Percentiles rank a stretch among this genome's conserved stretches.
Evolutionary conservation across 2,329 filamentous ascomycete genomes (phyloP).

Genomic region (Lasiodiplodia citricola): DNA sequence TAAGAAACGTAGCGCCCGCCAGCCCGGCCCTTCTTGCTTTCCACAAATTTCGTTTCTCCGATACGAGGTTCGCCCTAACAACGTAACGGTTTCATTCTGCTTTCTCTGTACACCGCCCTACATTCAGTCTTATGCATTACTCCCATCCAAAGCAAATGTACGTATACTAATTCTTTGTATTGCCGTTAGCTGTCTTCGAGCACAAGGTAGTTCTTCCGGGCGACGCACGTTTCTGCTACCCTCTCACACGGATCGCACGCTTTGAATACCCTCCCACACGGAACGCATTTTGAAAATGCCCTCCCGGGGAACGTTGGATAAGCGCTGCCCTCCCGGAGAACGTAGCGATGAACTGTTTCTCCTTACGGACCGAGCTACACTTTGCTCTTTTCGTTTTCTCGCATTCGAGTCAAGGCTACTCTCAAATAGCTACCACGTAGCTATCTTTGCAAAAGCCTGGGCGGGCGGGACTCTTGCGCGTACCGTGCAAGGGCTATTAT

Average conservation of each 20-base stretch:
- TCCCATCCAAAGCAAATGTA: neutral
- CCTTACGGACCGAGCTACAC: neutral
- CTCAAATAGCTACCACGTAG: slow-evolving; percentile 1
- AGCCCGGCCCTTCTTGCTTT: no score
- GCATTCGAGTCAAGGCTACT: neutral
- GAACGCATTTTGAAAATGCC: neutral
- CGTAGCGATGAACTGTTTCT: neutral
- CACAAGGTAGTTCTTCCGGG: neutral
- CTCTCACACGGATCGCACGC: neutral
- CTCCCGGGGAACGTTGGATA: neutral
- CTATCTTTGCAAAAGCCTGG: neutral
- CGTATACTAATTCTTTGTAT: neutral
- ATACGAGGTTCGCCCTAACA: neutral
- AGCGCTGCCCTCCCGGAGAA: neutral
- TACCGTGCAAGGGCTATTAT: neutral
- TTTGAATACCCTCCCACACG: neutral
- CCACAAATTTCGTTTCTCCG: neutral
- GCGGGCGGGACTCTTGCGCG: neutral
- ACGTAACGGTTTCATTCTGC: neutral
- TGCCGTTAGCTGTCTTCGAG: no score
- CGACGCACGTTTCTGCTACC: neutral
- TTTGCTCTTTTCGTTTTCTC: neutral
- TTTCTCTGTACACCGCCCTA: neutral
- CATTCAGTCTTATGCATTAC: neutral
- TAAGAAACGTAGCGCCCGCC: neutral